Percentiles rank a stretch among this genome's conserved stretches.
These are phyloP conservation scores for Eucalyptus urophylla DNA, from an alignment of 345 rosid genomes.

Conservation along the genomic window DNA sequence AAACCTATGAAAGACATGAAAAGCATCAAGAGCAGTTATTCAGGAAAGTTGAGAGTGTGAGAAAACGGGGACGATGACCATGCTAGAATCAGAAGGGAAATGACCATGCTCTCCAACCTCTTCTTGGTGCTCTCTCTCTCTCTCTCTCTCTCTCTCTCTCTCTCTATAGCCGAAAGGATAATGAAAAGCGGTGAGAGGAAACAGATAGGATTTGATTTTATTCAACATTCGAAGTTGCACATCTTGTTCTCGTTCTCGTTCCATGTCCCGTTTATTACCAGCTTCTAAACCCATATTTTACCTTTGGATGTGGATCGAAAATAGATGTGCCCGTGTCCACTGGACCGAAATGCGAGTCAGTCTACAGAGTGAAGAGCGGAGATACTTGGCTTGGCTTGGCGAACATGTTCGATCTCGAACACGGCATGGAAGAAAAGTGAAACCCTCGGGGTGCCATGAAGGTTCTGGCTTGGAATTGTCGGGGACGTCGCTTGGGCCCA, in stretches of 20 bases:
- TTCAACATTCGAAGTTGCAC: neutral
- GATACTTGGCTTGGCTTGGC: neutral
- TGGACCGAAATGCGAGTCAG: neutral
- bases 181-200: neutral
- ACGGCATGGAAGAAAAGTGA: too few relatives aligned
- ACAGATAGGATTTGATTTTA: neutral
- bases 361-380: neutral
- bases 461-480: too few relatives aligned
- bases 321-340: neutral
- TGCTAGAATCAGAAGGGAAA: too few relatives aligned
- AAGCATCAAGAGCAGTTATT: neutral
- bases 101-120: neutral
- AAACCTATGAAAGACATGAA: too few relatives aligned
- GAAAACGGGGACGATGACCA: too few relatives aligned
- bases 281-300: neutral
- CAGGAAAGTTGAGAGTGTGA: neutral
- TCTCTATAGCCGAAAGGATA: neutral
- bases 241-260: neutral
- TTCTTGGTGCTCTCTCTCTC: neutral
- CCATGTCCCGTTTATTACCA: neutral
- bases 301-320: neutral
- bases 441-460: too few relatives aligned
- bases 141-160: too few relatives aligned
- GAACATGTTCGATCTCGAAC: neutral
- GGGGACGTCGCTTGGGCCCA: too few relatives aligned